Evolutionary conservation across 805 yeast species (phyloP), one percentile per base, ranked within the genome.

Genomic region (Tetrapisispora iriomotensis): DNA sequence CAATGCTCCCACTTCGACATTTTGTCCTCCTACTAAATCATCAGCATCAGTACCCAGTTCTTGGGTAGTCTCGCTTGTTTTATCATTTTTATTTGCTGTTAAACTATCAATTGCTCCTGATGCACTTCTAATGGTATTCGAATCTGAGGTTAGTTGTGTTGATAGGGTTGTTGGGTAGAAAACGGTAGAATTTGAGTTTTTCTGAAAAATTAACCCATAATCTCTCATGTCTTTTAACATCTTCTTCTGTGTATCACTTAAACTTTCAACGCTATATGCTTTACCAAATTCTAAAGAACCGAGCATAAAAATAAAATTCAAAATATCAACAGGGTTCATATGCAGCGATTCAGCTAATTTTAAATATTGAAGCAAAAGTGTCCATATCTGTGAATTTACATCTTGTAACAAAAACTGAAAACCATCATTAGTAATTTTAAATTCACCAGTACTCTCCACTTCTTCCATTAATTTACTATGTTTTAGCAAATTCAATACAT

Each of bases 301-400:
- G 31, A 92, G 66, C 76, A 90, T 80, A 64, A 92, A 92, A 10
- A 92, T 81, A 60, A 92, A 92, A 60, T 90, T 88, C 34, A 92
- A 68, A 27, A 92, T 95, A 53, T 92, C 98, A 15, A 92, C 97
- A 0, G 95, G 87, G 61, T 92, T 95, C 95, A 88, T 85, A 53
- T 83, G 76, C 37, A 85, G 68, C 21, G 78, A 77, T 53, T 84
- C 90, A 1, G 96, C 75, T 70, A 85, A 73, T 56, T 83, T 81
- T 45, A 92, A 65, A 56, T 92, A 92, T 56, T 92, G 96, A 29
- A 92, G 64, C 34, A 92, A 64, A 29, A 92, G 64, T 0, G 95
- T 80, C 98, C 98, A 92, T 14, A 92, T 80, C 61, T 92, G 98
- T 0, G 95, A 82, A 56, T 86, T 87, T 20, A 83, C 83, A 51